Evolutionary conservation across 2,329 filamentous ascomycete species (phyloP).

Genomic region (Penicillium sp.): DNA sequence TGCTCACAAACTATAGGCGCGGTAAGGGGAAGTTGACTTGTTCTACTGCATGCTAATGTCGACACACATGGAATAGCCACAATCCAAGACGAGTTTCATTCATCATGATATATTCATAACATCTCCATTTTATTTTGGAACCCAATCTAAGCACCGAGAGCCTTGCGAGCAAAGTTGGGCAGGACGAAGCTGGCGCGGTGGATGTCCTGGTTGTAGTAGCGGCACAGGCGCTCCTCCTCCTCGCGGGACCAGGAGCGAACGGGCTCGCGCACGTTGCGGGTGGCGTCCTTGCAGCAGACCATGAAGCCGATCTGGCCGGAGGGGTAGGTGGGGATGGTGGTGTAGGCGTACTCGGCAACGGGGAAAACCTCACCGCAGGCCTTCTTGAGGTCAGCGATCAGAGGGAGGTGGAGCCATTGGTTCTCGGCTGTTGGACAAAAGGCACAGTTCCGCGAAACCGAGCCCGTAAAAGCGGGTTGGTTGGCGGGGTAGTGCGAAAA

Average conservation of each 20-base stretch:
- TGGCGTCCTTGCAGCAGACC: constrained; percentile 95
- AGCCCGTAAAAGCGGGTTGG: constrained; percentile 26
- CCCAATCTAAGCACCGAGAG: constrained; percentile 37
- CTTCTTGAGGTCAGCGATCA: constrained; percentile 95
- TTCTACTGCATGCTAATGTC: no score
- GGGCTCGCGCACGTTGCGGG: constrained; percentile 76
- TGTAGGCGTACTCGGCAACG: constrained; percentile 96
- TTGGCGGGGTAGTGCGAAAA: constrained; percentile 26
- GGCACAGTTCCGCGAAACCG: constrained; percentile 29
- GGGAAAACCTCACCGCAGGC: constrained; percentile 96
- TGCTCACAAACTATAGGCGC: no score
- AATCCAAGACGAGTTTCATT: constrained; percentile 24
- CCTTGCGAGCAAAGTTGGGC: constrained; percentile 86
- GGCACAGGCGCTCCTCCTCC: constrained; percentile 88
- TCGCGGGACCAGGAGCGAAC: constrained; percentile 73
- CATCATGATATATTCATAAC: constrained; percentile 19
- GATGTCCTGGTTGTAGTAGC: constrained; percentile 96
- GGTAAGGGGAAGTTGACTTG: no score
- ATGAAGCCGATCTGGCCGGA: constrained; percentile 99
- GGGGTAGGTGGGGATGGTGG: constrained; percentile 96
- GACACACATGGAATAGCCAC: no score
- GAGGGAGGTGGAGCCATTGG: constrained; percentile 94
- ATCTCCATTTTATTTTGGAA: constrained; percentile 13
- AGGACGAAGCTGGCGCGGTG: constrained; percentile 92
- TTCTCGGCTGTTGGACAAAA: constrained; percentile 69